Evolutionary conservation across 257 asterid species (phyloP).

Genomic region (Misopates orontium): DNA sequence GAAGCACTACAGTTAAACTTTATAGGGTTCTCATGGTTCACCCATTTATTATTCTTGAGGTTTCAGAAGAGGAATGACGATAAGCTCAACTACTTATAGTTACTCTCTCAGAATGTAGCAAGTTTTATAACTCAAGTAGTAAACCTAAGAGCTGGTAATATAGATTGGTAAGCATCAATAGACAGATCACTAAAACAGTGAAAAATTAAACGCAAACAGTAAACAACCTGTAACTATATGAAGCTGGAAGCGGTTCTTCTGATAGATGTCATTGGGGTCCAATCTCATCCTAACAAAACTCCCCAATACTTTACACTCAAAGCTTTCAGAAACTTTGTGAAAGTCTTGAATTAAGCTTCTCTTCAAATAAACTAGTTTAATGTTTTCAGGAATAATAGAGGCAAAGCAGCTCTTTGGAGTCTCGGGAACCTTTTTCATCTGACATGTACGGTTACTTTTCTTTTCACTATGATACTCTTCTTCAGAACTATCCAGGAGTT

Average conservation of each 20-base stretch:
- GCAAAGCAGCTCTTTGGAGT: conserved; percentile 74
- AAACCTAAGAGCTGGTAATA: neutral
- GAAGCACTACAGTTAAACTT: no score
- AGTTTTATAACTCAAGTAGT: neutral
- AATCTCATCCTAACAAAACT: conserved; percentile 85
- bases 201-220: conserved; percentile 16
- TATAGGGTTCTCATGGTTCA: no score
- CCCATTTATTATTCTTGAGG: no score
- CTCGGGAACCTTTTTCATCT: conserved; percentile 44
- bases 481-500: conserved; percentile 46
- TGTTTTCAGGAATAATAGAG: conserved; percentile 66
- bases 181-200: conserved; percentile 14
- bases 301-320: conserved; percentile 61
- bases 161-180: conserved; percentile 3
- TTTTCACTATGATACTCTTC: conserved; percentile 48
- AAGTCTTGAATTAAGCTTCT: conserved; percentile 70
- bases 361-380: conserved; percentile 70
- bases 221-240: conserved; percentile 76
- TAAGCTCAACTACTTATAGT: no score
- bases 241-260: conserved; percentile 75
- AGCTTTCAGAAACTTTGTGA: conserved; percentile 54
- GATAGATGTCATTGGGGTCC: conserved; percentile 73
- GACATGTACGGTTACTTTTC: conserved; percentile 27
- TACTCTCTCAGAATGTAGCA: no score
- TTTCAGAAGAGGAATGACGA: no score